Conservation (phyloP, 345 rosid species). For the Angophora floribunda region DNA sequence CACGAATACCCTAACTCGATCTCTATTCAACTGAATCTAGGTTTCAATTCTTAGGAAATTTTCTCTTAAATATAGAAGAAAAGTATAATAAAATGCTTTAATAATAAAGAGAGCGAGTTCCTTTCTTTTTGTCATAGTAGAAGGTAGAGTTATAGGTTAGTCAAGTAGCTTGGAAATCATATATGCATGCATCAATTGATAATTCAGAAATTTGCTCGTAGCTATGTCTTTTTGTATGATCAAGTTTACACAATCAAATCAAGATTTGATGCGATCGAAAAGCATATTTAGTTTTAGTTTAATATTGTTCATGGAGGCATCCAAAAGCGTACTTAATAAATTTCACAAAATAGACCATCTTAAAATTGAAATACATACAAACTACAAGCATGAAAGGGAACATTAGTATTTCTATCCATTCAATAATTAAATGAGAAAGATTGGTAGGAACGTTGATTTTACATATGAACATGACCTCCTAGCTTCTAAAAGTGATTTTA, state of each 20-base stretch:
- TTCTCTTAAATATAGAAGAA: neutral
- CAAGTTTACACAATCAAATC: neutral
- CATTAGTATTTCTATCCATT: neutral
- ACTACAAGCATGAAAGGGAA: neutral
- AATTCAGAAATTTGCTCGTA: neutral
- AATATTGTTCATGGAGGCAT: neutral
- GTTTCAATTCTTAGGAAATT: neutral
- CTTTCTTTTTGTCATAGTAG: neutral
- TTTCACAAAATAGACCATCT: neutral
- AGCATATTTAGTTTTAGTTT: neutral
- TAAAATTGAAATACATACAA: rapidly evolving
- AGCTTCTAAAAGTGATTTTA: neutral
- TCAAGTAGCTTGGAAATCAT: neutral
- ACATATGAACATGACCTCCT: neutral
- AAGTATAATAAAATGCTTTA: no score
- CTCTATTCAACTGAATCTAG: neutral
- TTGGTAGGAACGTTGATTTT: rapidly evolving
- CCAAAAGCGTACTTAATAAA: no score
- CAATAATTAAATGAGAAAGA: neutral
- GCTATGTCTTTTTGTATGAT: neutral
- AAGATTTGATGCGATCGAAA: neutral
- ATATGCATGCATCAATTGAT: neutral
- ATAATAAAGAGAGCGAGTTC: no score
- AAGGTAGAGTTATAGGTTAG: neutral
- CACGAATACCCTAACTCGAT: no score